Conservation (phyloP, 139 green algal genomes). For the Chloropicon primus region DNA sequence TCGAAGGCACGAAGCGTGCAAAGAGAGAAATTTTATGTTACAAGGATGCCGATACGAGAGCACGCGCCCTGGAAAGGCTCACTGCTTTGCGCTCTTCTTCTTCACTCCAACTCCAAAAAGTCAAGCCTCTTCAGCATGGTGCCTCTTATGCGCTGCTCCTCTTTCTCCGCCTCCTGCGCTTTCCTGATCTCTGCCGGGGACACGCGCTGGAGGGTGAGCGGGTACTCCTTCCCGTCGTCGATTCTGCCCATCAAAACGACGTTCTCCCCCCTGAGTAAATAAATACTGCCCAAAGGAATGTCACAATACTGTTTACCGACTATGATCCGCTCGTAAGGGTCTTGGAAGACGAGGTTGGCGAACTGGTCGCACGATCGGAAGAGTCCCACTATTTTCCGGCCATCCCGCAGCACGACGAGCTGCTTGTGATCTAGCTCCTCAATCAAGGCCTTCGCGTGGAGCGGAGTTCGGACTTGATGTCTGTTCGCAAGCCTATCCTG, state of each 20-base stretch:
- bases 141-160: conserved; percentile 47
- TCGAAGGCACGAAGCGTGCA: no score
- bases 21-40: no score
- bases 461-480: neutral
- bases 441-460: neutral
- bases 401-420: conserved; percentile 54
- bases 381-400: conserved; percentile 50
- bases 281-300: conserved; percentile 48
- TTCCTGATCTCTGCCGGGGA: conserved; percentile 42
- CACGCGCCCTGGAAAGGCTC: no score
- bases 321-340: conserved; percentile 56
- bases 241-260: conserved; percentile 71
- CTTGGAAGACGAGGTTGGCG: conserved; percentile 63
- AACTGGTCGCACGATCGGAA: conserved; percentile 69
- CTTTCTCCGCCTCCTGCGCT: conserved; percentile 52
- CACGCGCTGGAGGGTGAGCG: conserved; percentile 37
- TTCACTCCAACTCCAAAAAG: conserved; percentile 44
- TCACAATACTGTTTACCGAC: conserved; percentile 53
- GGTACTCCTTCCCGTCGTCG: conserved; percentile 35
- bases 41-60: no score
- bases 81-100: no score
- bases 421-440: conserved; percentile 19
- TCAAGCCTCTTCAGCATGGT: conserved; percentile 50
- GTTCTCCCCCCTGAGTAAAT: conserved; percentile 75
- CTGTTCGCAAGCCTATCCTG: neutral